phyloP scores from a whole-genome alignment of 257 asterid genomes.

The Solanum dulcamara region DNA sequence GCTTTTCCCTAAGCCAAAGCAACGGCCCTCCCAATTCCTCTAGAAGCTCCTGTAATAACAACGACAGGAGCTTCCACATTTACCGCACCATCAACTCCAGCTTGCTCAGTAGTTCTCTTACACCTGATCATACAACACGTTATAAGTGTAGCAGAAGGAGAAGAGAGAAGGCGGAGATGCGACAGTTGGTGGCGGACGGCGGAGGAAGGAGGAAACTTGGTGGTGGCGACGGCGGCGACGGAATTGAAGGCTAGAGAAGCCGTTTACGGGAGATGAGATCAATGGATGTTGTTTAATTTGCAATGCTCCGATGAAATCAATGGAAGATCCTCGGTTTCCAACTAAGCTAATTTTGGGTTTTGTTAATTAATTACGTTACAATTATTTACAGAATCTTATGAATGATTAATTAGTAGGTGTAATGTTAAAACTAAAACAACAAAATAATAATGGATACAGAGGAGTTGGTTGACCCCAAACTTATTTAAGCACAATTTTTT shows the following conservation, averaged over 20 bases:
- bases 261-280: not conserved
- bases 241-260: not conserved
- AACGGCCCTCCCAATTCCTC: slow-evolving; percentile 8
- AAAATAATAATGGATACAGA: not conserved
- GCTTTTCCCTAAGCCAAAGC: slow-evolving; percentile 11
- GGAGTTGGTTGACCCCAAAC: not conserved
- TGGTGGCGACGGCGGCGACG: not conserved
- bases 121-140: not conserved
- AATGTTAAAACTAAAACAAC: not conserved
- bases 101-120: not conserved
- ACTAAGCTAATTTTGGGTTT: not conserved
- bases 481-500: too few species aligned
- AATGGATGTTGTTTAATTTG: not conserved
- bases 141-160: not conserved
- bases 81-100: not conserved
- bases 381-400: not conserved
- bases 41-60: slow-evolving; percentile 10
- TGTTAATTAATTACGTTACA: not conserved
- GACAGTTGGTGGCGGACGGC: not conserved
- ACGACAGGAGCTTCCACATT: slow-evolving; percentile 5
- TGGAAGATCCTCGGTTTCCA: not conserved
- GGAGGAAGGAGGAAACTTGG: not conserved
- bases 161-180: not conserved
- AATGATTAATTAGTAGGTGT: not conserved
- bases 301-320: not conserved